Conservation (phyloP, 192 early-diverging fungal genomes). For the Rhizoclosmatium globosum region DNA sequence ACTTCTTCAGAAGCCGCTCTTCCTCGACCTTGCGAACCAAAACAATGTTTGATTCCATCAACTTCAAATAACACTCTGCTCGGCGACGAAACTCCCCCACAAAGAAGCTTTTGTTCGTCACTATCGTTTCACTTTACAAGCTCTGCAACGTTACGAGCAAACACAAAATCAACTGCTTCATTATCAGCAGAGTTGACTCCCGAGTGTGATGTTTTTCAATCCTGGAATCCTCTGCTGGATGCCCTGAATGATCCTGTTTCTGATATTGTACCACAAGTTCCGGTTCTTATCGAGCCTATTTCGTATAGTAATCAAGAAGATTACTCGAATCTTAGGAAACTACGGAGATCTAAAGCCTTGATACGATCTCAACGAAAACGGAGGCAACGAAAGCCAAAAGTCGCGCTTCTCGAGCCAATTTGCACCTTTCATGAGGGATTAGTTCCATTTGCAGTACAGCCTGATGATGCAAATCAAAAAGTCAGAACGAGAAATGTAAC, state of each 20-base stretch:
- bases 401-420: not conserved
- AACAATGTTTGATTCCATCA: no score
- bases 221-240: not conserved
- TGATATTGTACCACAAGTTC: not conserved
- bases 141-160: not conserved
- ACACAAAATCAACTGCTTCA: not conserved
- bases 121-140: not conserved
- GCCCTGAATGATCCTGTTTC: not conserved
- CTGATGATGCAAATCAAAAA: not conserved
- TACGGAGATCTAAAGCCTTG: not conserved
- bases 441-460: not conserved
- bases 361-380: not conserved
- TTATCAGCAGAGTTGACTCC: not conserved
- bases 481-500: not conserved
- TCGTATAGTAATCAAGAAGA: not conserved
- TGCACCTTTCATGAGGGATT: not conserved
- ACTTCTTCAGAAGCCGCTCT: no score
- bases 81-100: no score
- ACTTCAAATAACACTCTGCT: no score
- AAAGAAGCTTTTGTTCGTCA: not conserved
- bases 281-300: not conserved
- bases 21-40: no score
- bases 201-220: not conserved
- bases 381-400: not conserved
- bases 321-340: not conserved